These are phyloP conservation scores for Climacium dendroides DNA, from an alignment of 225 moss, liverwort and hornwort species.

Conservation along the genomic window DNA sequence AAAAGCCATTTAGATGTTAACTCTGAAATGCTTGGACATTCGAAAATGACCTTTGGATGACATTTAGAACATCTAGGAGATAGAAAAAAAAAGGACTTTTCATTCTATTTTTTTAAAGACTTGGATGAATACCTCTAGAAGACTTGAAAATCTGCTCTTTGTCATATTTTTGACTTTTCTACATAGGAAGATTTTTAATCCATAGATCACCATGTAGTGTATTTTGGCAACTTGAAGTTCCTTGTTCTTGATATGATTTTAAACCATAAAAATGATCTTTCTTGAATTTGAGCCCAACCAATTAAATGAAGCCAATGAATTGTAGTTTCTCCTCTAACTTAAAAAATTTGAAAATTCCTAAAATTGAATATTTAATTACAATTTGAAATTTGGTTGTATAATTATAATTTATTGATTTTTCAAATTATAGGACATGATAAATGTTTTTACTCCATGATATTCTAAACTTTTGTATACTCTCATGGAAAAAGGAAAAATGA, in stretches of 20 bases:
- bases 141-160: neutral
- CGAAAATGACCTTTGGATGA: neutral
- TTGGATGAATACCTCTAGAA: neutral
- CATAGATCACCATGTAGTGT: neutral
- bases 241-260: neutral
- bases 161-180: neutral
- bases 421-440: neutral
- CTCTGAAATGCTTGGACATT: neutral
- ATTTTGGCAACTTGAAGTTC: neutral
- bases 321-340: neutral
- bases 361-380: neutral
- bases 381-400: neutral
- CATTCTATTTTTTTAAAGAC: neutral
- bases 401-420: neutral
- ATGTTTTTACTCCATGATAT: neutral
- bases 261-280: neutral
- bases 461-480: neutral
- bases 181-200: neutral
- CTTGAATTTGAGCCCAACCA: neutral
- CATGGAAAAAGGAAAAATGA: neutral
- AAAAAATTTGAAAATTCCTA: neutral
- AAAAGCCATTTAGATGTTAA: neutral
- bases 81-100: neutral
- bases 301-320: neutral
- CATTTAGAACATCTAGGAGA: neutral